Base-by-base conservation (phyloP, 345 rosid species). In the Eucalyptus curtisii region DNA sequence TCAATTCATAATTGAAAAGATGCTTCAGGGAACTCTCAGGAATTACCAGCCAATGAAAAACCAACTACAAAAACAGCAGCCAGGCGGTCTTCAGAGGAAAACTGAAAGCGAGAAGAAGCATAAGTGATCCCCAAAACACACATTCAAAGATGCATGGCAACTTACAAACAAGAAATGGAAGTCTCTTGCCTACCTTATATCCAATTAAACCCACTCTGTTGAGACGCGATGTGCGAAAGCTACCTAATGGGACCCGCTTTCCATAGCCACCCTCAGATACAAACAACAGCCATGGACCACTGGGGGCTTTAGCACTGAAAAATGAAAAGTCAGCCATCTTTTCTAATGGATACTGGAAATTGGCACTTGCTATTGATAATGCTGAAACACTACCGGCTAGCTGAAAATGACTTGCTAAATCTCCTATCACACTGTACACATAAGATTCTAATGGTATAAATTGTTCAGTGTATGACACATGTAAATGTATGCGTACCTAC, bases 61-160 rank as follows among this genome's bases (percentile, higher is more conserved):
- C 99, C 99, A 86, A 98, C 99, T 49, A 94, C 98, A 87, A 97
- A 97, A 9, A 95, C 98, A 48, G 98, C 99, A 86, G 94, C 97
- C 93, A 98, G 90, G 31, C 91, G 92, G 90, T 98, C 99, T 92
- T 96, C 98, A 22, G 91, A 91, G 37, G 95, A 89, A 91, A 98
- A 96, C 99, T 97, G 93, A 79, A 86, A 93, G 82, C 44, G 6
- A 87, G 40, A 37, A 59, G 86, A 55, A 71, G 86, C 49, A 49
- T 87, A 37, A 76, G 84, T 6, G 84, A 76, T 40, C 84, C 47
- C 47, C 30, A 40, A 40, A 76, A 76, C 42, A 40, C 42, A 76
- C 47, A 40, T 86, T 52, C 61, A 86, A 40, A 86, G 52, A 66
- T 84, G 47, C 64, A 80, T 89, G 49, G 53, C 30, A 66, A 48